Evolutionary conservation across 2,329 filamentous ascomycete species (phyloP), one percentile per base, ranked within the genome.

Genomic region (Phaeosphaeria sp.): DNA sequence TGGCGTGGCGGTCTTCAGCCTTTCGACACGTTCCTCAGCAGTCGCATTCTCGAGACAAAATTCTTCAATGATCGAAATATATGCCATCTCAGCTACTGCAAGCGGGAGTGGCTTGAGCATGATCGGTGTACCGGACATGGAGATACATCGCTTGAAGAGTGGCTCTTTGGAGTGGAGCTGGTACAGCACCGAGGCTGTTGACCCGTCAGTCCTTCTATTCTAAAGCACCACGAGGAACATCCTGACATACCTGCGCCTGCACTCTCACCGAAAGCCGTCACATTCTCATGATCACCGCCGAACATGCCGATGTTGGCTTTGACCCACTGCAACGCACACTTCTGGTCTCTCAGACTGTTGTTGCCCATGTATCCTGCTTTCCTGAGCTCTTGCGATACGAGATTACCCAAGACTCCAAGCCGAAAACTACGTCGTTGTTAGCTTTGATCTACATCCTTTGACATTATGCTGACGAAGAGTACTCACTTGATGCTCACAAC

Each of bases 311-410:
- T 77, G 56, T 74, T 55, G 7, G 59, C 58, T 22, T 70, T 62
- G 11, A 78, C 57, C 77, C 75, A 79, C 33, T 65, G 56, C 13
- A 79, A 61, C 1, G 75, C 77, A 13, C 68, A 69, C 20, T 63
- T 67, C 51, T 78, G 75, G 51, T 73, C 72, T 7, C 64, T 55
- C 1, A 73, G 57, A 30, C 65, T 66, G 22, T 71, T 72, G 36
- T 71, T 72, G 1, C 65, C 63, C 3, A 59, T 53, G 56, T 69
- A 71, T 18, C 79, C 80, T 1, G 76, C 77, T 15, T 76, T 67
- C 11, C 76, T 72, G 18, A 85, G 69, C 39, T 82, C 81, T 21
- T 76, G 65, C 0, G 82, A 84, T 1, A 80, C 81, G 42, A 84
- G 27, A 21, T 67, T 68, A 0, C 67, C 69, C 2, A 66, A 51